Evolutionary conservation across 78 protist species (phyloP), one percentile per base, ranked within the genome.

Genomic region (Tieghemostelium lacteum): DNA sequence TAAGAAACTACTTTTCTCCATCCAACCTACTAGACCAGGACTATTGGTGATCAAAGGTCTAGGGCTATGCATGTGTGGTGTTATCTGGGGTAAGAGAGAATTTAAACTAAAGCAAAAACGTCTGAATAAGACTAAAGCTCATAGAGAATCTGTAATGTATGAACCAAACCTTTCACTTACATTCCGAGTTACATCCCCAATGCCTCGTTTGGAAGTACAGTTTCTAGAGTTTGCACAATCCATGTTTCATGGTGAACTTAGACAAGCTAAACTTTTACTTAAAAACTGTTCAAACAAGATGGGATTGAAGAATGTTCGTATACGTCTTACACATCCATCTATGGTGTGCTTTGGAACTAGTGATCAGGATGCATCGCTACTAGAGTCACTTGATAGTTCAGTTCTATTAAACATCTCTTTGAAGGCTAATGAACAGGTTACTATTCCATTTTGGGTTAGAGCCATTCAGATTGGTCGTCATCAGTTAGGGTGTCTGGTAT

Each of bases 31-130:
- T 20, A 66, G 26, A 57, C 91, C 74, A 22, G 91, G 91, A 40
- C 55, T 45, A 20, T 42, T 83, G 20, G 16, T 24, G 1, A 63
- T 83, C 0, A 83, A 69, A 60, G 91, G 91, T 28, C 26, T 83
- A 29, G 91, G 91, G 19, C 45, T 83, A 50, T 83, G 91, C 33
- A 83, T 83, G 91, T 83, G 91, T 34, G 91, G 91, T 42, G 65
- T 78, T 28, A 29, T 83, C 39, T 83, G 91, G 91, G 91, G 91
- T 45, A 83, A 83, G 33, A 60, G 91, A 24, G 76, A 83, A 60
- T 83, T 83, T 33, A 69, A 66, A 54, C 22, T 83, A 26, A 83
- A 83, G 42, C 75, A 83, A 40, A 83, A 83, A 57, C 62, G 91
- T 55, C 36, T 83, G 29, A 83, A 83, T 20, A 83, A 83, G 26